Conservation (phyloP, 495 filamentous ascomycete species). For the Cercophora newfieldiana region DNA sequence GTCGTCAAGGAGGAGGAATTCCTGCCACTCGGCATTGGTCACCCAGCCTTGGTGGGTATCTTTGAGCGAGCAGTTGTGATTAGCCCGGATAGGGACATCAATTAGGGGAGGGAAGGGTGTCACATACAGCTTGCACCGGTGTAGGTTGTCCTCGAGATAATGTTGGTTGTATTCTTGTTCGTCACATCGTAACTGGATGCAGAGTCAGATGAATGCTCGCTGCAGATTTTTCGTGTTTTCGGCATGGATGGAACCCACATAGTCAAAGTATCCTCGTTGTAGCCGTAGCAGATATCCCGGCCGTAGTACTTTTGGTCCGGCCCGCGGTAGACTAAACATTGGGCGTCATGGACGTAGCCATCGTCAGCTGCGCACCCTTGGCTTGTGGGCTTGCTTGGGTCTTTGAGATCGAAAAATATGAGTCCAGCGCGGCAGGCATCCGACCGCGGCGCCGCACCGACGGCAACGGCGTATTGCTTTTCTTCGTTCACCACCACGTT, state of each 20-base stretch:
- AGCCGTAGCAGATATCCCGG: conserved; percentile 58
- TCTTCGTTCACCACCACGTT: conserved; percentile 53
- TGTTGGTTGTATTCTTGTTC: conserved; percentile 45
- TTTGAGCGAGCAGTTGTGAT: neutral
- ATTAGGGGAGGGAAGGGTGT: neutral
- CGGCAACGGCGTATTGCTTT: conserved; percentile 41
- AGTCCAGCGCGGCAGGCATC: conserved; percentile 43
- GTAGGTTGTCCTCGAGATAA: conserved; percentile 56
- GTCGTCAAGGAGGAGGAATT: conserved; percentile 56
- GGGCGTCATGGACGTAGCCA: conserved; percentile 59
- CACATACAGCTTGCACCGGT: conserved; percentile 52
- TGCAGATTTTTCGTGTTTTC: neutral
- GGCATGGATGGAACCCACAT: conserved; percentile 31
- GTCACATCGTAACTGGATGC: conserved; percentile 50
- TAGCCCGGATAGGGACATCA: neutral
- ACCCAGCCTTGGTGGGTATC: conserved; percentile 57
- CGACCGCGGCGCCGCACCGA: conserved; percentile 46
- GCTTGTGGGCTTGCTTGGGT: conserved; percentile 48
- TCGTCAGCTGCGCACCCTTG: conserved; percentile 49
- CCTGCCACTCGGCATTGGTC: conserved; percentile 39
- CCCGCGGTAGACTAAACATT: conserved; percentile 56
- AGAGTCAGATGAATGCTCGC: neutral
- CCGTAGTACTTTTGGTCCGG: conserved; percentile 52
- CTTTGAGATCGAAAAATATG: conserved; percentile 51
- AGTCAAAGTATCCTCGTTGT: conserved; percentile 48